Conservation (phyloP, 345 rosid species). For the Acer yangbiense region DNA sequence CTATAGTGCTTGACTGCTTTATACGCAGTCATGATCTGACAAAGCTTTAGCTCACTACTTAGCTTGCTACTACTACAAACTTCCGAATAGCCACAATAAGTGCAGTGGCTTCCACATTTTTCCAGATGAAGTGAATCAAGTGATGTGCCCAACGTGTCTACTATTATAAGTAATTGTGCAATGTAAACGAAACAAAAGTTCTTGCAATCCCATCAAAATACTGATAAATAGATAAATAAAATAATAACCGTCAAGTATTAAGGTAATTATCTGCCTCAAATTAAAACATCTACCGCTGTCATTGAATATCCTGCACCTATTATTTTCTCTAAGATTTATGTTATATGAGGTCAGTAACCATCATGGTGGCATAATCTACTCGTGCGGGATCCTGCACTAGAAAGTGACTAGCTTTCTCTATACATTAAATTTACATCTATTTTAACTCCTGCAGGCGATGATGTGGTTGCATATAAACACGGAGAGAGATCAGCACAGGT, state of each 20-base stretch:
- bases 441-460: constrained; percentile 51
- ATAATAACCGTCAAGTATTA: neutral
- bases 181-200: neutral
- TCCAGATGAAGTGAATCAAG: neutral
- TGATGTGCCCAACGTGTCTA: neutral
- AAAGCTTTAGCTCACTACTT: too few species aligned
- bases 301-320: neutral
- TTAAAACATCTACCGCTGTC: neutral
- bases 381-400: too few species aligned
- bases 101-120: too few species aligned
- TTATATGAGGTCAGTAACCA: neutral
- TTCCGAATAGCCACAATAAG: too few species aligned
- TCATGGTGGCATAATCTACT: neutral
- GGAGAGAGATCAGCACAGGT: constrained; percentile 64
- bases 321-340: neutral
- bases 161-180: neutral
- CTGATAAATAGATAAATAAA: neutral
- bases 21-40: too few species aligned
- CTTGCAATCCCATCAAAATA: neutral
- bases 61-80: too few species aligned
- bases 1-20: constrained; percentile 3
- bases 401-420: neutral
- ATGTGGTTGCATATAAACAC: constrained; percentile 57
- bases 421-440: neutral
- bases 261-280: neutral